Evolutionary conservation across 192 early-diverging fungal genomes (phyloP), one percentile per base, ranked within the genome.

Genomic region (Polychytrium aggregatum): DNA sequence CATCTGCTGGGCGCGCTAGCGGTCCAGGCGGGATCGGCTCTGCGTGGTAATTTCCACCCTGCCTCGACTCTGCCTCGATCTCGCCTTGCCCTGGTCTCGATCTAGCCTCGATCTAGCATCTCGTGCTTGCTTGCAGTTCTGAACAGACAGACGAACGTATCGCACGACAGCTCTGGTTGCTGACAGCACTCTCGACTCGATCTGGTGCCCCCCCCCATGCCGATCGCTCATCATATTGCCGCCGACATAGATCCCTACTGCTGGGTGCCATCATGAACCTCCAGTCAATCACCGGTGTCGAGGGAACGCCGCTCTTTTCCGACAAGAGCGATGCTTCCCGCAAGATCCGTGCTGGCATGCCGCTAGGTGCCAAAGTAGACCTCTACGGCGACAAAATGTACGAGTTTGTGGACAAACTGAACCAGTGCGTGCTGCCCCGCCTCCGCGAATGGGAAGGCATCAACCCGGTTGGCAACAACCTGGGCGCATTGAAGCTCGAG

Each of bases 271-370:
- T 98, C 42, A 89, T 95, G 83, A 84, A 86, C 0, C 71, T 98
- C 33, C 88, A 94, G 62, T 65, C 77, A 35, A 84, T 98, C 29
- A 87, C 90, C 2, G 92, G 87, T 17, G 64, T 72, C 29, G 71
- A 81, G 18, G 85, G 85, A 9, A 80, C 84, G 48, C 71, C 95
- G 13, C 61, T 92, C 36, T 87, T 85, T 60, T 83, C 92, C 37
- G 79, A 75, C 54, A 74, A 57, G 29, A 76, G 82, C 31, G 90
- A 87, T 30, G 82, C 90, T 41, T 62, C 76, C 20, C 86, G 83
- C 76, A 89, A 88, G 64, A 76, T 98, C 50, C 78, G 92, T 51
- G 83, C 82, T 65, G 83, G 82, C 50, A 95, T 93, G 92, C 87
- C 91, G 35, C 77, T 95, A 46, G 85, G 86, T 27, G 85, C 84